Evolutionary conservation across 768 basidiomycete genomes (phyloP).

Genomic region (Suillus bovinus): DNA sequence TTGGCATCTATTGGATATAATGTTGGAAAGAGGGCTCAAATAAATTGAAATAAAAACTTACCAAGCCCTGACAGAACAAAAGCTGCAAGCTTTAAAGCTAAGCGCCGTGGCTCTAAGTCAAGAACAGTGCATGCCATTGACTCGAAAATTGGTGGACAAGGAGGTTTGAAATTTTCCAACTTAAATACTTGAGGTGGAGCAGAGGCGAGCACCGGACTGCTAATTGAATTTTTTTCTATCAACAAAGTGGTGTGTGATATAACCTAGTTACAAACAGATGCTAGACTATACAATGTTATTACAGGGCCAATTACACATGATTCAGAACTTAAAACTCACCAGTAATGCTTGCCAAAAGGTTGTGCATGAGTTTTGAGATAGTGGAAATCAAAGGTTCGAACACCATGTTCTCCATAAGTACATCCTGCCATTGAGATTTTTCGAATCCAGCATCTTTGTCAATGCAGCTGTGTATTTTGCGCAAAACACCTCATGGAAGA

Average conservation of each 20-base stretch:
- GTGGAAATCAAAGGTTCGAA: not conserved
- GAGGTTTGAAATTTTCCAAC: not conserved
- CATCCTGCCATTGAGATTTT: not conserved
- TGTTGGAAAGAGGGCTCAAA: not conserved
- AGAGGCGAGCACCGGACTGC: not conserved
- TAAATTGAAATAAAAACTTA: conserved; percentile 5
- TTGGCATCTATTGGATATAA: not conserved
- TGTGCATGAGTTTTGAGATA: not conserved
- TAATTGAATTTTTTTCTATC: not conserved
- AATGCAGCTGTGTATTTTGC: not conserved
- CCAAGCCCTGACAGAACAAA: not conserved
- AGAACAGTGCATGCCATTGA: not conserved
- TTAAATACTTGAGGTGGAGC: not conserved
- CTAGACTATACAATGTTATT: too few species aligned
- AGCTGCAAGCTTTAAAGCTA: conserved; percentile 2
- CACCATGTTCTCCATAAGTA: not conserved
- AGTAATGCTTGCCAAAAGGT: not conserved
- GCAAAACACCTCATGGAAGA: not conserved
- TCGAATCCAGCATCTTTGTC: not conserved
- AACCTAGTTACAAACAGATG: too few species aligned
- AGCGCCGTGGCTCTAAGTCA: not conserved
- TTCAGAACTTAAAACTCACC: not conserved
- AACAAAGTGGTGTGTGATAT: too few species aligned
- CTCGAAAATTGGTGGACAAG: not conserved
- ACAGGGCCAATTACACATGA: not conserved